These are phyloP conservation scores for Lumnitzera racemosa DNA, from an alignment of 345 rosid genomes.

Conservation along the genomic window DNA sequence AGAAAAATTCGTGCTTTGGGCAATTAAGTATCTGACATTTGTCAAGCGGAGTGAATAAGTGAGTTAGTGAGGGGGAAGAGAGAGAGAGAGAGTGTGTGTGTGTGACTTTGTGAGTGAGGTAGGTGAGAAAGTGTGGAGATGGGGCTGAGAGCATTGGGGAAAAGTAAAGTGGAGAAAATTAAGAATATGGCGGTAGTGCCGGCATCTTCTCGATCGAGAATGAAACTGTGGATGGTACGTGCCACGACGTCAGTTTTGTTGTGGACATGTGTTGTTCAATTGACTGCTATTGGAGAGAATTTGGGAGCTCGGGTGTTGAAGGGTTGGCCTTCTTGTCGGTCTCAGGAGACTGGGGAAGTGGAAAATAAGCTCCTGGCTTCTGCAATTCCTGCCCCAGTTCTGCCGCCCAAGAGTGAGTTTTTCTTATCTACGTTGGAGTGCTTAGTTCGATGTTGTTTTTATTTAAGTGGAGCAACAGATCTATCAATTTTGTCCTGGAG, in stretches of 20 bases:
- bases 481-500: background rate
- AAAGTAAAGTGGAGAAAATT: conserved; percentile 31
- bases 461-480: background rate
- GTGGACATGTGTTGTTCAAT: conserved; percentile 93
- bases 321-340: conserved; percentile 83
- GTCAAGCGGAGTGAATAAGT: conserved; percentile 16
- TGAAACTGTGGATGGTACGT: conserved; percentile 85
- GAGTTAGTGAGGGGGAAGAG: conserved; percentile 17
- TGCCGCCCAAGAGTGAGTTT: conserved; percentile 79
- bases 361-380: conserved; percentile 12
- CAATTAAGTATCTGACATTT: background rate
- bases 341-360: conserved; percentile 22
- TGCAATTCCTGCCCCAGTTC: conserved; percentile 28
- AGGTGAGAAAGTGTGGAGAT: conserved; percentile 25
- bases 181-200: conserved; percentile 13
- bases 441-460: background rate
- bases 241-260: conserved; percentile 81
- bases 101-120: conserved; percentile 4
- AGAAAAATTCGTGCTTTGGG: no score
- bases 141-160: conserved; percentile 4
- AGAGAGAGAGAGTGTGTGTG: conserved; percentile 15
- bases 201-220: conserved; percentile 30
- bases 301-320: conserved; percentile 87
- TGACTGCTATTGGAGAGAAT: conserved; percentile 78
- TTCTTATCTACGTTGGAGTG: background rate